These are phyloP conservation scores for Lecanicillium sp. DNA, from an alignment of 2,329 filamentous ascomycete species.

Conservation along the genomic window DNA sequence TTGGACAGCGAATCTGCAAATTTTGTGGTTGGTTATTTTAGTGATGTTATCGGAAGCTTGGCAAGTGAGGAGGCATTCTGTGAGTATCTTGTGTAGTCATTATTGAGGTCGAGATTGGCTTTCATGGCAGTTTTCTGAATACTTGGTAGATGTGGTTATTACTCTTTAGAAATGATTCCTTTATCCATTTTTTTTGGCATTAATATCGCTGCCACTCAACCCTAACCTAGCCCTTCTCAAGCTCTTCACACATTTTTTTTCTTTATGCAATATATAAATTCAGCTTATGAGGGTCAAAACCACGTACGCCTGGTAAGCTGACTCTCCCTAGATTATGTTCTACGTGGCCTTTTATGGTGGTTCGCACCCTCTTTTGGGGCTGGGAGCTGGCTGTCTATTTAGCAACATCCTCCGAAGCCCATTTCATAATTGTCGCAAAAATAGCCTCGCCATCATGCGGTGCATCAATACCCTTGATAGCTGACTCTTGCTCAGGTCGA, in stretches of 20 bases:
- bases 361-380: no score
- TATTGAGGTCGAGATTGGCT: neutral
- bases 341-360: no score
- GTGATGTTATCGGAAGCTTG: conserved; percentile 6
- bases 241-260: no score
- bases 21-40: conserved; percentile 3
- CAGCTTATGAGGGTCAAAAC: no score
- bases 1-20: conserved; percentile 1
- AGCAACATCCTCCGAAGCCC: conserved; percentile 4
- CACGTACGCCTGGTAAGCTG: no score
- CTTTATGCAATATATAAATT: no score
- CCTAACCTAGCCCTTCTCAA: no score
- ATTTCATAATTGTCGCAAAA: conserved; percentile 6
- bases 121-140: neutral
- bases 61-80: neutral
- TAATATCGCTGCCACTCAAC: no score
- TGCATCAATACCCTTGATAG: neutral
- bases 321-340: no score
- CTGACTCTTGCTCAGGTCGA: neutral
- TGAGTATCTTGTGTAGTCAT: neutral
- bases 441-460: neutral
- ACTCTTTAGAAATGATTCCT: no score
- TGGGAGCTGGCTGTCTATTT: no score
- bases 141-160: neutral
- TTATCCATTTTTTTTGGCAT: no score